Percentiles rank a stretch among this genome's conserved stretches.
Conservation (phyloP, 1,284 basidiomycete species). For the Ustilago xerochloae region DNA sequence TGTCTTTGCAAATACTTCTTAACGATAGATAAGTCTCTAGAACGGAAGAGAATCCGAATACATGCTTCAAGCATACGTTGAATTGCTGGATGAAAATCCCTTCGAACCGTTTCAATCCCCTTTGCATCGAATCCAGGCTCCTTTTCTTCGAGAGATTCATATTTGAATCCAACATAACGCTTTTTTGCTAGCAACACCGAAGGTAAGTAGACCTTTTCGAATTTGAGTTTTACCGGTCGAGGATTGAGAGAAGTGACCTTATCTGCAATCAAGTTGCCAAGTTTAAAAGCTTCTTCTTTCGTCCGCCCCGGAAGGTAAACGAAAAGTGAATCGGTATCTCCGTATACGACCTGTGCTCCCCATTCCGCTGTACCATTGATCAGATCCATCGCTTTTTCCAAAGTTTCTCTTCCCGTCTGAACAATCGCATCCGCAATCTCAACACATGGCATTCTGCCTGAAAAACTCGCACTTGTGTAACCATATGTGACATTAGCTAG, state of each 20-base stretch:
- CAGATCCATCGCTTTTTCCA: slow-evolving; percentile 89
- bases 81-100: slow-evolving; percentile 73
- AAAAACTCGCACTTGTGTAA: slow-evolving; percentile 91
- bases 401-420: slow-evolving; percentile 91
- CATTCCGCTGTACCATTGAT: slow-evolving; percentile 78
- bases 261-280: slow-evolving; percentile 91
- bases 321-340: slow-evolving; percentile 97
- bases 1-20: slow-evolving; percentile 87
- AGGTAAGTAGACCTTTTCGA: slow-evolving; percentile 97
- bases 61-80: slow-evolving; percentile 66
- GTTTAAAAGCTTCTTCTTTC: slow-evolving; percentile 89
- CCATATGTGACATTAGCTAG: slow-evolving; percentile 76
- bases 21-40: slow-evolving; percentile 85
- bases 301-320: slow-evolving; percentile 87
- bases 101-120: slow-evolving; percentile 93
- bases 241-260: slow-evolving; percentile 87
- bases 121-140: slow-evolving; percentile 93
- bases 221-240: slow-evolving; percentile 91
- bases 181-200: slow-evolving; percentile 96
- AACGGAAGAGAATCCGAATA: slow-evolving; percentile 78
- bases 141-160: slow-evolving; percentile 81
- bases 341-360: slow-evolving; percentile 93
- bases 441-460: slow-evolving; percentile 96
- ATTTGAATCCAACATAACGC: slow-evolving; percentile 95
- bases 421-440: slow-evolving; percentile 98